Percentiles rank a stretch among this genome's conserved stretches.
These are phyloP conservation scores for Hapsidospora chrysogenum DNA, from an alignment of 495 filamentous ascomycete species.

Conservation along the genomic window DNA sequence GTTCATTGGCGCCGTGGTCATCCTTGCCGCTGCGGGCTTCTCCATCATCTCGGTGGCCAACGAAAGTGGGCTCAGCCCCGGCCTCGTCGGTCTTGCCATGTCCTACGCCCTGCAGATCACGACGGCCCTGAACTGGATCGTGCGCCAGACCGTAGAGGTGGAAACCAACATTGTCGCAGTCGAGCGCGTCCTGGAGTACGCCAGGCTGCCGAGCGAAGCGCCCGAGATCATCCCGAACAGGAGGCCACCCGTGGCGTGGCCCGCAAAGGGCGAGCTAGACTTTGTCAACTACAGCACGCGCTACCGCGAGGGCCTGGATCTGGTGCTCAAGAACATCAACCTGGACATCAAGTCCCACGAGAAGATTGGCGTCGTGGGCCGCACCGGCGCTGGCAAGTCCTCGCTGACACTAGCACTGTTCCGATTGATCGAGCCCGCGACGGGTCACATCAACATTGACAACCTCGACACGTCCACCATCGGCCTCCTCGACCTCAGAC, in stretches of 20 bases:
- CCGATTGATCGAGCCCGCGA: slow-evolving; percentile 77
- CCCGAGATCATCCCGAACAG: slow-evolving; percentile 83
- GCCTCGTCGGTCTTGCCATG: slow-evolving; percentile 86
- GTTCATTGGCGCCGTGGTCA: slow-evolving; percentile 91
- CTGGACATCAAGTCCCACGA: slow-evolving; percentile 87
- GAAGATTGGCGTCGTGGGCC: slow-evolving; percentile 95
- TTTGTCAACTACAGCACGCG: slow-evolving; percentile 89
- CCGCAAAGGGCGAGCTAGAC: slow-evolving; percentile 71
- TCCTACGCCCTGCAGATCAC: slow-evolving; percentile 96
- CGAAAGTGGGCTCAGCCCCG: slow-evolving; percentile 49
- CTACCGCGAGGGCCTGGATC: slow-evolving; percentile 74
- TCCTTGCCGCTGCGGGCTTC: slow-evolving; percentile 71
- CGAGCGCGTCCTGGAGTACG: slow-evolving; percentile 94
- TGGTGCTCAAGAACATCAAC: slow-evolving; percentile 84
- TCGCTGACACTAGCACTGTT: slow-evolving; percentile 89
- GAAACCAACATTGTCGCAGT: slow-evolving; percentile 99
- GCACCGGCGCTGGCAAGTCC: slow-evolving; percentile 93
- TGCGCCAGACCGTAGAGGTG: slow-evolving; percentile 95
- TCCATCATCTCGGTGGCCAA: slow-evolving; percentile 64
- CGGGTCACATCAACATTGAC: slow-evolving; percentile 79
- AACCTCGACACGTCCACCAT: slow-evolving; percentile 76
- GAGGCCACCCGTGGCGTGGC: slow-evolving; percentile 82
- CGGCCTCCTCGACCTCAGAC: slow-evolving; percentile 74
- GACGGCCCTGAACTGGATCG: slow-evolving; percentile 98
- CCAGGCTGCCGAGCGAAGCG: slow-evolving; percentile 82